phyloP scores from a whole-genome alignment of 495 filamentous ascomycete species.

The Cetradonia linearis region DNA sequence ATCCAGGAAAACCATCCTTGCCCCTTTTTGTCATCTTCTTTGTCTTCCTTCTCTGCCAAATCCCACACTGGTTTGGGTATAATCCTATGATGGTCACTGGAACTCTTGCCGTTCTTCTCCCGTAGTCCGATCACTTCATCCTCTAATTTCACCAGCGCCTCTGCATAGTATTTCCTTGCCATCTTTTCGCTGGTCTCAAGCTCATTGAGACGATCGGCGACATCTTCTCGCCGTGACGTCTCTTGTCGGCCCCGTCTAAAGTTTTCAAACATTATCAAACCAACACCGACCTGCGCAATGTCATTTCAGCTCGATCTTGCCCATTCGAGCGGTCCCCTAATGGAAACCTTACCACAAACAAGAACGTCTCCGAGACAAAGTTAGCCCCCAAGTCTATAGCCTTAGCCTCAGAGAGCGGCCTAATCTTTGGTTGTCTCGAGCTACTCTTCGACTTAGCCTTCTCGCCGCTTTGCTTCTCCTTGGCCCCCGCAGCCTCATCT shows the following conservation, averaged over 20 bases:
- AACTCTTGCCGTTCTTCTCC: slow-evolving; percentile 29
- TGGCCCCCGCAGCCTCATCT: slow-evolving; percentile 36
- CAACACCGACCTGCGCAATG: slow-evolving; percentile 49
- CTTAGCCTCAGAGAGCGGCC: slow-evolving; percentile 80
- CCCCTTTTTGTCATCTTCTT: slow-evolving; percentile 26
- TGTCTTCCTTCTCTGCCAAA: slow-evolving; percentile 29
- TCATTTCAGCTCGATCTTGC: not conserved
- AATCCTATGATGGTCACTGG: slow-evolving; percentile 31
- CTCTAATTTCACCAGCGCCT: slow-evolving; percentile 54
- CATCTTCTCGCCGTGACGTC: slow-evolving; percentile 59
- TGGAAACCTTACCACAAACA: slow-evolving; percentile 43
- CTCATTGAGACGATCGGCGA: slow-evolving; percentile 57
- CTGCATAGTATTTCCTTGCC: slow-evolving; percentile 31
- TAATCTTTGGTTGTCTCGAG: slow-evolving; percentile 42
- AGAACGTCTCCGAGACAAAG: slow-evolving; percentile 83
- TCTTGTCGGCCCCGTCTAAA: slow-evolving; percentile 69
- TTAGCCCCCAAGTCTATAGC: slow-evolving; percentile 94
- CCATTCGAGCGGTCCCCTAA: not conserved
- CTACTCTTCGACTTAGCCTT: slow-evolving; percentile 32
- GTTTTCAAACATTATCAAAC: slow-evolving; percentile 73
- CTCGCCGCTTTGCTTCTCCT: slow-evolving; percentile 26
- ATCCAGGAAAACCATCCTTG: slow-evolving; percentile 30
- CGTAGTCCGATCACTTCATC: slow-evolving; percentile 54
- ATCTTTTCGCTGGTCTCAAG: slow-evolving; percentile 53
- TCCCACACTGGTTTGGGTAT: slow-evolving; percentile 40